Evolutionary conservation across 768 basidiomycete species (phyloP).

Genomic region (Termitomyces sp.): DNA sequence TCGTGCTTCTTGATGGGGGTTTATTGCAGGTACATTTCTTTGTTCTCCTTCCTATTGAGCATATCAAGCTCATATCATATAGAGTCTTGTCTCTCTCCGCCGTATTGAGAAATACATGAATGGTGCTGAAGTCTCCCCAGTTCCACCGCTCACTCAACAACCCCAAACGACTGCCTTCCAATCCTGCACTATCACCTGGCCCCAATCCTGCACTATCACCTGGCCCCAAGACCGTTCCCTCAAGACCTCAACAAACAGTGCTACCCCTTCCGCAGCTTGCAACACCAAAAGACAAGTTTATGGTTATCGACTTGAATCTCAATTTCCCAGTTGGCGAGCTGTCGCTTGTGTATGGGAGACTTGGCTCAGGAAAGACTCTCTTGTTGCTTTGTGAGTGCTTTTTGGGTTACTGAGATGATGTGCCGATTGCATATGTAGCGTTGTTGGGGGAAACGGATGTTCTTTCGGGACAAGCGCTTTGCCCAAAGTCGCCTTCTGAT

Average conservation of each 20-base stretch:
- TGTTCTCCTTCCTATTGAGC: background rate
- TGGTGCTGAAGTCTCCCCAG: constrained; percentile 63
- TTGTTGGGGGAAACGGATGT: constrained; percentile 88
- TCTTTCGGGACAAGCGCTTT: constrained; percentile 73
- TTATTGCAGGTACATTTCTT: constrained; percentile 62
- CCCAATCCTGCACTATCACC: too few relatives aligned
- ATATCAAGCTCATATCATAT: background rate
- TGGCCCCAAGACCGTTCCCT: constrained; percentile 79
- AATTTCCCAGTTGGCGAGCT: constrained; percentile 78
- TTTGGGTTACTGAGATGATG: background rate
- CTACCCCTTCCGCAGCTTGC: constrained; percentile 52
- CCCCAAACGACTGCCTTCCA: constrained; percentile 67
- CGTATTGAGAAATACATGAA: constrained; percentile 90
- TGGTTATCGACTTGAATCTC: constrained; percentile 73
- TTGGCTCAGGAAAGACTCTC: constrained; percentile 90
- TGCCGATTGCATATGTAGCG: constrained; percentile 33
- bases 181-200: constrained; percentile 82
- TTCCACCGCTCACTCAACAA: constrained; percentile 54
- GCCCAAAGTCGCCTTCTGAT: constrained; percentile 84
- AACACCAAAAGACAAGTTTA: constrained; percentile 77
- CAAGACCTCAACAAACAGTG: constrained; percentile 24
- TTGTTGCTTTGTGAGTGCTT: constrained; percentile 55
- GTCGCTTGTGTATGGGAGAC: constrained; percentile 82
- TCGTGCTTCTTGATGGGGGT: too few relatives aligned
- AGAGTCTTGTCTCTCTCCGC: constrained; percentile 80